These are phyloP conservation scores for Termitomyces sp. DNA, from an alignment of 768 basidiomycete genomes.

Conservation along the genomic window DNA sequence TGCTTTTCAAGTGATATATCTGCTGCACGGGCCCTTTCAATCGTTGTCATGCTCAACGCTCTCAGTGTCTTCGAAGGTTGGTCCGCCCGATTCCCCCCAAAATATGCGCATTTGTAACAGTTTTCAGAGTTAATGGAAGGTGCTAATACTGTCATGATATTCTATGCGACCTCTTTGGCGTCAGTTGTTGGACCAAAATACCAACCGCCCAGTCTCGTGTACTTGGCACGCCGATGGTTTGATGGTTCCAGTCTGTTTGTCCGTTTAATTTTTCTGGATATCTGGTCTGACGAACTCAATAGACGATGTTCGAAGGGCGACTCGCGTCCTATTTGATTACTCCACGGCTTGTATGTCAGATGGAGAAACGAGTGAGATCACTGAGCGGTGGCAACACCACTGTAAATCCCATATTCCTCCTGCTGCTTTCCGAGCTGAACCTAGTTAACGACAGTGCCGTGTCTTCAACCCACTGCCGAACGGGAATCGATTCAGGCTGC, in stretches of 20 bases:
- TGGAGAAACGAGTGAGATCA: conserved; percentile 43
- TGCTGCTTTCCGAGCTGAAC: neutral
- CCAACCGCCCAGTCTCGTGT: conserved; percentile 63
- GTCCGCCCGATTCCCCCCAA: neutral
- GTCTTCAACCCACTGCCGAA: conserved; percentile 38
- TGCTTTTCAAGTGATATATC: conserved; percentile 66
- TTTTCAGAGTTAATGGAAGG: conserved; percentile 57
- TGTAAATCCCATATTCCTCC: neutral
- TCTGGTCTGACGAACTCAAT: neutral
- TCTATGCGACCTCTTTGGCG: conserved; percentile 71
- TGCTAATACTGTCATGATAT: conserved; percentile 70
- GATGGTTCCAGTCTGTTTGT: conserved; percentile 55
- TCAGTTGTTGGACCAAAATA: conserved; percentile 55
- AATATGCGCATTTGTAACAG: neutral
- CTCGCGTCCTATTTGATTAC: conserved; percentile 74
- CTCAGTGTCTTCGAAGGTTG: conserved; percentile 71
- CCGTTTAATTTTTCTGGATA: neutral
- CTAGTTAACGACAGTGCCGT: neutral
- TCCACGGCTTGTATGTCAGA: conserved; percentile 63
- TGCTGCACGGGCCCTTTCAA: conserved; percentile 61
- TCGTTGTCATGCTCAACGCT: conserved; percentile 62
- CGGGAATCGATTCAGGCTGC: conserved; percentile 55
- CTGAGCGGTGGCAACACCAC: conserved; percentile 14
- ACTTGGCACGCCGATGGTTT: conserved; percentile 73
- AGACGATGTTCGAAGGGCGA: conserved; percentile 76